phyloP scores from a whole-genome alignment of 345 rosid species.

The Salix koriyanagi region DNA sequence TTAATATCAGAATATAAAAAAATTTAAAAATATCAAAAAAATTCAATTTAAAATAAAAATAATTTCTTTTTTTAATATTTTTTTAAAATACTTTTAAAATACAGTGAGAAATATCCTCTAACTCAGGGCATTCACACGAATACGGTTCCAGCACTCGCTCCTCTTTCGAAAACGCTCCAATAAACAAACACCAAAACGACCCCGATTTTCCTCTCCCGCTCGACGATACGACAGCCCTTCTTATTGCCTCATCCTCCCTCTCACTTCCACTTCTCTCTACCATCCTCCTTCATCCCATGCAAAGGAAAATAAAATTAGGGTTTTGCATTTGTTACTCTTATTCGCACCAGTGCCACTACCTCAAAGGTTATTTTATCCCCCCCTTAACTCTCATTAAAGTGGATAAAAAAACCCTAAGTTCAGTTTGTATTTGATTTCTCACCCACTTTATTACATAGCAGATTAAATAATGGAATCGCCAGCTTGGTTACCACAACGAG shows the following conservation, averaged over 20 bases:
- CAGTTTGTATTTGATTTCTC: background rate
- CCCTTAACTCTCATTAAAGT: background rate
- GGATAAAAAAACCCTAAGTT: background rate
- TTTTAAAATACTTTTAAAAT: too few relatives aligned
- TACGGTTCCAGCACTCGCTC: background rate
- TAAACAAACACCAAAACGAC: background rate
- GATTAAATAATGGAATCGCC: background rate
- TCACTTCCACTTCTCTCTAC: background rate
- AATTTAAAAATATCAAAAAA: background rate
- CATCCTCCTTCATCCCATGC: background rate
- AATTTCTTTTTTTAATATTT: too few relatives aligned
- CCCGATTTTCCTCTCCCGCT: background rate
- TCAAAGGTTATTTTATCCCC: background rate
- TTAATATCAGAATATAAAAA: too few relatives aligned
- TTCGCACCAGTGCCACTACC: background rate
- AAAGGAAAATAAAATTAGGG: background rate
- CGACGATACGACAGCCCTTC: background rate
- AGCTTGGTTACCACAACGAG: background rate
- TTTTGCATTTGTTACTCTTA: background rate
- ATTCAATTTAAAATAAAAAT: too few relatives aligned
- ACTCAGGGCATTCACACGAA: background rate
- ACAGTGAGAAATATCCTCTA: too few relatives aligned
- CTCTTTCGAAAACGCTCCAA: background rate
- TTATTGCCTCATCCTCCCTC: background rate
- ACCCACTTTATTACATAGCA: background rate